These are phyloP conservation scores for Moniliella sp. DNA, from an alignment of 1,284 basidiomycete species.

Conservation along the genomic window DNA sequence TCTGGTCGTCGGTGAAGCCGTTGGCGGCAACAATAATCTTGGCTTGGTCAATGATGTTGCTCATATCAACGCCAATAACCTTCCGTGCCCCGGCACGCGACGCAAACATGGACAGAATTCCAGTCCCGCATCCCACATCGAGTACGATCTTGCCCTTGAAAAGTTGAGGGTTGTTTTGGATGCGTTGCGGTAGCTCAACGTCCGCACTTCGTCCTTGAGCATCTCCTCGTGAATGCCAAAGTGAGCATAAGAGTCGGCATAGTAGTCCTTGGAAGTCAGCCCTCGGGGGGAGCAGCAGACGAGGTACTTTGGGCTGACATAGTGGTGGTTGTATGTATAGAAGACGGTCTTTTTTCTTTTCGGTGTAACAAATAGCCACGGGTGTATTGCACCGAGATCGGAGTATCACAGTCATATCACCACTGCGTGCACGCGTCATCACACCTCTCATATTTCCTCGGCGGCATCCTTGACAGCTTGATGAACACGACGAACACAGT, in stretches of 20 bases:
- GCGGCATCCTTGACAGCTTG: no score
- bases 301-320: no score
- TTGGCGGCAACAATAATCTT: constrained; percentile 92
- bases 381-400: no score
- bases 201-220: constrained; percentile 91
- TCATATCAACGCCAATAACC: constrained; percentile 80
- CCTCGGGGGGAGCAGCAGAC: no score
- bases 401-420: no score
- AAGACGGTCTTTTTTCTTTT: no score
- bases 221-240: constrained; percentile 50
- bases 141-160: constrained; percentile 61
- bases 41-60: constrained; percentile 97
- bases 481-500: no score
- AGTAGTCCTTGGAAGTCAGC: constrained; percentile 6
- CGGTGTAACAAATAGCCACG: no score
- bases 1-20: constrained; percentile 65
- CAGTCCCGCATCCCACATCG: constrained; percentile 95
- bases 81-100: constrained; percentile 90
- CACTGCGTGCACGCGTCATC: no score
- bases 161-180: constrained; percentile 78
- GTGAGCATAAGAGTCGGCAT: constrained; percentile 33
- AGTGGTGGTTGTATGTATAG: no score
- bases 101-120: constrained; percentile 96
- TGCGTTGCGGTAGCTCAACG: constrained; percentile 77
- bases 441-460: no score